Conservation (phyloP, 768 basidiomycete genomes). For the Chalciporus chontae region DNA sequence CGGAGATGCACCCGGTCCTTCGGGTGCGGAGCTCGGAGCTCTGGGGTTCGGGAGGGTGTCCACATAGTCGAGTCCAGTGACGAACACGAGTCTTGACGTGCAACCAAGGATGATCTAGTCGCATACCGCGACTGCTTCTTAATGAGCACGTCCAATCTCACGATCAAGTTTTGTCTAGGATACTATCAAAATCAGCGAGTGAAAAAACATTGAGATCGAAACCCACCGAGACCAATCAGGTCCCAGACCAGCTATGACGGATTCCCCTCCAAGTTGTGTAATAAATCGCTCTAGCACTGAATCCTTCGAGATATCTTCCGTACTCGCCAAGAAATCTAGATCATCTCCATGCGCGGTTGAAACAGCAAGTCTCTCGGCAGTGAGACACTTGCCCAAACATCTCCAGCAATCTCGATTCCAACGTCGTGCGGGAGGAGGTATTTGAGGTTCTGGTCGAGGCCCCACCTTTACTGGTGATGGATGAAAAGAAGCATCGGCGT, state of each 20-base stretch:
- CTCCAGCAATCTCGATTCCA: constrained; percentile 86
- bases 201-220: background rate
- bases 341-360: constrained; percentile 30
- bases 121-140: constrained; percentile 23
- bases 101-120: background rate
- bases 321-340: constrained; percentile 44
- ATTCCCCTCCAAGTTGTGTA: constrained; percentile 44
- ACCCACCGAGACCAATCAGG: constrained; percentile 58
- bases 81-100: background rate
- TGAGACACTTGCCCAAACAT: constrained; percentile 71
- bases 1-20: constrained; percentile 66
- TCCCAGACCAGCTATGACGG: constrained; percentile 38
- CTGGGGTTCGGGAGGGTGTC: constrained; percentile 54
- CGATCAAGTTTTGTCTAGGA: constrained; percentile 19
- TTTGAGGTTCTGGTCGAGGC: background rate
- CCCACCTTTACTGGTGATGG: constrained; percentile 15
- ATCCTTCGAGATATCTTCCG: constrained; percentile 49
- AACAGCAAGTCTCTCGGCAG: constrained; percentile 59
- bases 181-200: background rate
- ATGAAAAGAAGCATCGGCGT: constrained; percentile 18
- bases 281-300: constrained; percentile 62
- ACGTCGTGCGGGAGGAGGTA: constrained; percentile 19
- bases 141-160: constrained; percentile 31
- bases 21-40: constrained; percentile 46
- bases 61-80: constrained; percentile 36